phyloP scores from a whole-genome alignment of 441 rosid species.

The Macaranga tanarius region DNA sequence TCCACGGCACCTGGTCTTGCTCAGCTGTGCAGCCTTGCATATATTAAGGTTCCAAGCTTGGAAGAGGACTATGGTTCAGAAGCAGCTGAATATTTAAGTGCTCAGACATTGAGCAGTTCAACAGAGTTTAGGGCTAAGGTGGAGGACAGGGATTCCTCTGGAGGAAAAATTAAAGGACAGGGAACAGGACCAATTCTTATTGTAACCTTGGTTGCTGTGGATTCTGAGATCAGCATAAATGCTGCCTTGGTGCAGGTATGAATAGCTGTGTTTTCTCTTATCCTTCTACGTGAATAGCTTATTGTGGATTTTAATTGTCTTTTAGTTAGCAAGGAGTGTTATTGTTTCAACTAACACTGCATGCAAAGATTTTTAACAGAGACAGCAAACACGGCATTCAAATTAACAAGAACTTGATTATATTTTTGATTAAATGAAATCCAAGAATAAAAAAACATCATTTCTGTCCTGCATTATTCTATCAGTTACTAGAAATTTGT shows the following conservation, averaged over 20 bases:
- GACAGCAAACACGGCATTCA: too few species aligned
- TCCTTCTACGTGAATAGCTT: not conserved
- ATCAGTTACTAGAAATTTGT: not conserved
- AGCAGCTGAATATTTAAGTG: constrained; percentile 78
- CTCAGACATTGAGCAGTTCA: constrained; percentile 48
- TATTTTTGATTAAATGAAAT: not conserved
- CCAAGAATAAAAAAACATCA: not conserved
- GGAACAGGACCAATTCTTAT: constrained; percentile 76
- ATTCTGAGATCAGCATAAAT: constrained; percentile 80
- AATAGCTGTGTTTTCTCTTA: not conserved
- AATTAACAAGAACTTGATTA: too few species aligned
- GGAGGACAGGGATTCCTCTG: constrained; percentile 87
- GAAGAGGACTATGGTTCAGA: constrained; percentile 83
- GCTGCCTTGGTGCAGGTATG: constrained; percentile 87
- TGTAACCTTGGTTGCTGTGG: constrained; percentile 74
- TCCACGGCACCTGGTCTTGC: constrained; percentile 75
- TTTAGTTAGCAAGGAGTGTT: not conserved
- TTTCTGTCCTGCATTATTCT: too few species aligned
- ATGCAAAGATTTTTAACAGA: too few species aligned
- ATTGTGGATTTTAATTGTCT: not conserved
- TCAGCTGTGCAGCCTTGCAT: constrained; percentile 91
- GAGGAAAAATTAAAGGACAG: constrained; percentile 90
- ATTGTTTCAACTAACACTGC: too few species aligned
- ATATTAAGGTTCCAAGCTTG: constrained; percentile 74
- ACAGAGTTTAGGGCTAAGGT: constrained; percentile 74